Base-by-base conservation (phyloP, 441 rosid species). In the Melastoma candidum region DNA sequence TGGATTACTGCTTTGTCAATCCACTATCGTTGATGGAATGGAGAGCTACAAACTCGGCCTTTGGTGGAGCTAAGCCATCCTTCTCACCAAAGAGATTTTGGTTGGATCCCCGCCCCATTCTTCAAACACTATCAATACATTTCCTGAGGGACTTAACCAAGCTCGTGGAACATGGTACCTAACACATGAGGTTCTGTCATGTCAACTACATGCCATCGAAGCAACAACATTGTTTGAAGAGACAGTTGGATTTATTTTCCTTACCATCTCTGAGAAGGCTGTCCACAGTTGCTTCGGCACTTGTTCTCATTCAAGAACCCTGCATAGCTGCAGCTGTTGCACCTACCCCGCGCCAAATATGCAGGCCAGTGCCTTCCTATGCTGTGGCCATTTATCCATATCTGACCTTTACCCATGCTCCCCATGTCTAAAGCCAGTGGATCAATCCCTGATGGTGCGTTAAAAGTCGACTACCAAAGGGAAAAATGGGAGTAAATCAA, bases 201-300 rank as follows among this genome's bases (percentile, higher is more conserved):
- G 8, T 32, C 41, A 32, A 32, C 41, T 4, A 4, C 41, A 2
- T 32, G 41, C 41, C 8, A 17, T 32, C 8, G 41, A 6, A 4
- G 41, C 41, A 52, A 52, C 46, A 36, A 24, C 11, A 3, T 29
- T 36, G 14, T 3, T 9, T 6, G 7, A 36, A 13, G 39, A 51
- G 39, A 14, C 11, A 13, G 41, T 36, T 12, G 26, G 12, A 13
- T 52, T 26, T 14, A 32, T 44, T 52, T 27, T 52, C 43, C 56
- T 52, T n/a, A 52, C 56, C 56, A 52, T 52, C 56, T 52, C 32
- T 52, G 56, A 7, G 56, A 52, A 52, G 56, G 26, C 56, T 52
- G 8, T 36, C 56, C 56, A 52, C 56, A 52, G n/a, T 41, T 41
- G 24, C 45, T 52, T 52, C 56, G 56, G 56, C 56, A 52, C 56